Base-by-base conservation (phyloP, 2,329 filamentous ascomycete genomes). In the Microsporum canis region DNA sequence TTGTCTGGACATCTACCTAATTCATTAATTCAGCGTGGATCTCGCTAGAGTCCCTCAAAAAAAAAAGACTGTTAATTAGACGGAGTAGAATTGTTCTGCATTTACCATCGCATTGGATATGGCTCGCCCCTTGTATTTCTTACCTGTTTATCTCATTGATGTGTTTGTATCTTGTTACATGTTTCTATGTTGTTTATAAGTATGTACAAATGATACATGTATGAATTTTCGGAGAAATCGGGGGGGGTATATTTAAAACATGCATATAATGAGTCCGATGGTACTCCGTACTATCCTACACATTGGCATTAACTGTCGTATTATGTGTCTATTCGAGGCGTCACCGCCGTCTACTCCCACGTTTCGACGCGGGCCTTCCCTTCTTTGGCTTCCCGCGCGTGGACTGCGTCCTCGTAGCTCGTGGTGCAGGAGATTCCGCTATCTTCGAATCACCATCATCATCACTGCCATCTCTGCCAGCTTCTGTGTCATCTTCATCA, bases 401-500 rank as follows among this genome's bases (percentile, higher is more conserved):
- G 23, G 70, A 68, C 39, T 74, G 70, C 10, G 72, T 72, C 36
- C 74, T 68, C 14, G 73, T 75, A 57, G 70, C 72, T 58, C 72
- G 69, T 23, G 69, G 65, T 5, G 67, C 68, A 23, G 67, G 70
- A 57, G 73, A 77, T 2, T 75, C 72, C 7, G 69, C 70, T 27
- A 70, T 68, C 31, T 71, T 71, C 36, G 65, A 69, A 17, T 72
- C 73, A 17, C 75, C 74, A 1, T 74, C 75, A 4, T 61, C 70
- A 38, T 75, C 74, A 38, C 71, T 73, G 7, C 72, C 70, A 4
- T 72, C 71, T 27, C 72, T 72, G 3, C 65, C 71, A 1, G 53
- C 70, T 51, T 76, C 75, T 12, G 66, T 71, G 49, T 74, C 73
- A 34, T 73, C 74, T 6, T 75, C 75, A 57, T 75, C 74, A 8